Conservation (phyloP, 345 rosid species). For the Brassica juncea region DNA sequence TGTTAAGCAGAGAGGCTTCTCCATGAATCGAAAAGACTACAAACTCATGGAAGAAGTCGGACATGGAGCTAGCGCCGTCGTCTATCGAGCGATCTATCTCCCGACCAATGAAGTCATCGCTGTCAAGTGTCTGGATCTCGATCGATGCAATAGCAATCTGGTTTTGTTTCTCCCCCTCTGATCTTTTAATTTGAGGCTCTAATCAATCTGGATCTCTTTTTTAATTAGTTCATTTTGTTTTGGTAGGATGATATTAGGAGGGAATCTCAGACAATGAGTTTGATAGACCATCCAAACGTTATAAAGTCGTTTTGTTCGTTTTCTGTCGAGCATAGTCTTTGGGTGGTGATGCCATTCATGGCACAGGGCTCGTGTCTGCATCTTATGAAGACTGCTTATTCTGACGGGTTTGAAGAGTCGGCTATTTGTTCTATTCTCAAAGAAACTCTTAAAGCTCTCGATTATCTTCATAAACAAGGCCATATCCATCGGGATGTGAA, state of each 20-base stretch:
- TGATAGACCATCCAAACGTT: constrained; percentile 96
- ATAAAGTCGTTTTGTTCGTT: constrained; percentile 88
- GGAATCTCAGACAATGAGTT: constrained; percentile 96
- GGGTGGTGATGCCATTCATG: constrained; percentile 99
- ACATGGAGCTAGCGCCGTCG: constrained; percentile 94
- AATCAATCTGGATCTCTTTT: background rate
- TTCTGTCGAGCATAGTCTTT: constrained; percentile 78
- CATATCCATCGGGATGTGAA: constrained; percentile 98
- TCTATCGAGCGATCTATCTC: constrained; percentile 86
- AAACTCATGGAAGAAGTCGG: constrained; percentile 88
- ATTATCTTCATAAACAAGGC: constrained; percentile 95
- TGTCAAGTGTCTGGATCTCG: constrained; percentile 97
- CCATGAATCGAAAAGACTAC: constrained; percentile 68
- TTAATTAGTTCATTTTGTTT: background rate
- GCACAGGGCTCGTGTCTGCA: constrained; percentile 97
- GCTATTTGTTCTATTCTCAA: constrained; percentile 83
- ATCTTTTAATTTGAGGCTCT: background rate
- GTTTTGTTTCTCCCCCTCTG: constrained; percentile 34
- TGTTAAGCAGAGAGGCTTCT: constrained; percentile 52
- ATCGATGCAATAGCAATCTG: constrained; percentile 97
- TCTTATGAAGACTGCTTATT: constrained; percentile 91
- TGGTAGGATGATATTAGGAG: constrained; percentile 86
- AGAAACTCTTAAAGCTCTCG: constrained; percentile 97
- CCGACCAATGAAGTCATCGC: constrained; percentile 84
- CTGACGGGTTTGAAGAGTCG: constrained; percentile 93